A percentile compares a stretch with the other conserved stretches of the same genome.
These are phyloP conservation scores for Lagenidium giganteum DNA, from an alignment of 352 stramenopile genomes.

Conservation along the genomic window DNA sequence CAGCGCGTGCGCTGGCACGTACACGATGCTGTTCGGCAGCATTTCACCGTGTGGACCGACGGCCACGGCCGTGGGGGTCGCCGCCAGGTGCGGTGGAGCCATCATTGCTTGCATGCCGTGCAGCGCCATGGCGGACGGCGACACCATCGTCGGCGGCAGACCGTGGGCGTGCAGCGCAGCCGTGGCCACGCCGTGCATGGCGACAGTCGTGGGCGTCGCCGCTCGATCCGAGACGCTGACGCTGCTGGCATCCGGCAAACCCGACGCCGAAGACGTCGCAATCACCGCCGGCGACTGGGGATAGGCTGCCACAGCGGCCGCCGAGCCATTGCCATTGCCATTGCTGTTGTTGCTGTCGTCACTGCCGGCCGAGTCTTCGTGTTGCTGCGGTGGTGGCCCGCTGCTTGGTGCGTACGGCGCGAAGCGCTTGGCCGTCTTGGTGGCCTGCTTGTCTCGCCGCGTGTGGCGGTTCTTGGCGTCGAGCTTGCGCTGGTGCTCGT, in stretches of 20 bases:
- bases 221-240: background rate
- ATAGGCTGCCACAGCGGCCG: background rate
- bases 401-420: constrained; percentile 18
- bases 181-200: constrained; percentile 5
- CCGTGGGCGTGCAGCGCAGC: constrained; percentile 19
- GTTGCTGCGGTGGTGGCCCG: constrained; percentile 11
- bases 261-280: constrained; percentile 1
- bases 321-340: background rate
- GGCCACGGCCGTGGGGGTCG: background rate
- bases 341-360: background rate
- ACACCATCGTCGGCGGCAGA: background rate
- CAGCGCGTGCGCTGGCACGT: no score
- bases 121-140: constrained; percentile 3
- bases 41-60: no score
- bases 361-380: constrained; percentile 1
- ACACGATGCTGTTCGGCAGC: constrained; percentile 25
- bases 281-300: background rate
- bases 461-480: constrained; percentile 76
- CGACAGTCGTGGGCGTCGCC: constrained; percentile 6
- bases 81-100: no score
- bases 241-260: background rate
- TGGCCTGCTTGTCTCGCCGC: constrained; percentile 50
- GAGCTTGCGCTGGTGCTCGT: constrained; percentile 85
- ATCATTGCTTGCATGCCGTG: background rate
- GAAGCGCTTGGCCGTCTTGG: no score